phyloP scores from a whole-genome alignment of 495 filamentous ascomycete genomes.

The Jackrogersella minutella region DNA sequence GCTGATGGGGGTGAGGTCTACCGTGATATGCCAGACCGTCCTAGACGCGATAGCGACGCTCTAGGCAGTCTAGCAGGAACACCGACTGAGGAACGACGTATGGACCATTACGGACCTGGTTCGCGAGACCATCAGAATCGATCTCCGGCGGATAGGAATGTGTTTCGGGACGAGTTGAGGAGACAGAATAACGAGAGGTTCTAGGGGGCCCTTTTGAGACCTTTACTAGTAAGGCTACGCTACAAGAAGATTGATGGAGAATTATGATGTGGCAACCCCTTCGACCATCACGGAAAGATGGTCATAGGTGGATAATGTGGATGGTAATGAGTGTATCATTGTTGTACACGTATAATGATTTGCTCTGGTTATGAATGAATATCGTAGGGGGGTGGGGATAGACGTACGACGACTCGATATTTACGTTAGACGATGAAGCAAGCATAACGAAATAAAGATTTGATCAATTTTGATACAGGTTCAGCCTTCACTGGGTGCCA shows the following conservation, averaged over 20 bases:
- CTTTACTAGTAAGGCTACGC: not conserved
- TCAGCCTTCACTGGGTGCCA: not conserved
- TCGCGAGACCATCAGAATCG: slow-evolving; percentile 15
- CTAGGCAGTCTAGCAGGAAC: slow-evolving; percentile 52
- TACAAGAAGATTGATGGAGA: slow-evolving; percentile 1
- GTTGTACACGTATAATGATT: not conserved
- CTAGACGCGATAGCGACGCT: slow-evolving; percentile 50
- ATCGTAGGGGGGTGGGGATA: not conserved
- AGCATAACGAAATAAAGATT: slow-evolving; percentile 9
- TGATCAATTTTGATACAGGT: not conserved
- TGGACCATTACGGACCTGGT: slow-evolving; percentile 41
- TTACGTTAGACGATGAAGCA: slow-evolving; percentile 13
- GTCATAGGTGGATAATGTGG: not conserved
- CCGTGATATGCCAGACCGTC: slow-evolving; percentile 38
- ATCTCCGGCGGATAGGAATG: slow-evolving; percentile 27
- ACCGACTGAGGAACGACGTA: slow-evolving; percentile 44
- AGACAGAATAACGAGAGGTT: slow-evolving; percentile 45
- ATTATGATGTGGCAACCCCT: not conserved
- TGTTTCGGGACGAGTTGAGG: slow-evolving; percentile 48
- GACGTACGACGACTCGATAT: slow-evolving; percentile 5
- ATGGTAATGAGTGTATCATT: slow-evolving; percentile 15
- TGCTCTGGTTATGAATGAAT: slow-evolving; percentile 4
- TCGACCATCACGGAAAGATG: not conserved
- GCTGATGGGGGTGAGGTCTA: slow-evolving; percentile 41
- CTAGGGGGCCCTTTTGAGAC: slow-evolving; percentile 8